Conservation (phyloP, 345 rosid species). For the Syzygium oleosum region DNA sequence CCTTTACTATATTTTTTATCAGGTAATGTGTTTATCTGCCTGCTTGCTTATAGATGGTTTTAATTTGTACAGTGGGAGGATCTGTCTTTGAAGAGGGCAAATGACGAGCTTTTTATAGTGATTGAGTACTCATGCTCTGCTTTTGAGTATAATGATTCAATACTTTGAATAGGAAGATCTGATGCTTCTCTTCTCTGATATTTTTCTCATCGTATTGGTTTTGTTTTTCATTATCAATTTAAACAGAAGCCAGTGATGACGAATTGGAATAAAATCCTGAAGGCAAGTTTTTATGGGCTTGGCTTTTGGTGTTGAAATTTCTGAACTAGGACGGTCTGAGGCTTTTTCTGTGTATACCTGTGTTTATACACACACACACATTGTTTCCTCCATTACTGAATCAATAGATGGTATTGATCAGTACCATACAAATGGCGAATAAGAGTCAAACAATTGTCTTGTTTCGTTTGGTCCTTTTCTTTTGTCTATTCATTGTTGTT, state of each 20-base stretch:
- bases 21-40: background rate
- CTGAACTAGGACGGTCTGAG: constrained; percentile 4
- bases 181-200: background rate
- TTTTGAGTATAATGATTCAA: background rate
- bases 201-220: background rate
- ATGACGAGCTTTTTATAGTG: background rate
- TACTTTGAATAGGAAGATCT: background rate
- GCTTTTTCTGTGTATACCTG: background rate
- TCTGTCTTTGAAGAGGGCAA: background rate
- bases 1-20: background rate
- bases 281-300: background rate
- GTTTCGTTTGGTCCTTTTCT: background rate
- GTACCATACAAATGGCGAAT: background rate
- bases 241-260: background rate
- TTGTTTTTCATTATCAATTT: background rate
- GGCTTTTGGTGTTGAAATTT: background rate
- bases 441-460: background rate
- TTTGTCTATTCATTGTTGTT: too few relatives aligned
- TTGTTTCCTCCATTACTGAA: background rate
- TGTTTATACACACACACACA: background rate
- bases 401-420: background rate
- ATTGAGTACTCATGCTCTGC: background rate
- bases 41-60: background rate
- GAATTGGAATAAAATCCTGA: background rate
- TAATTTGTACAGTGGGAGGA: background rate